Conservation (phyloP, 495 filamentous ascomycete genomes). For the Penicillium silybi region DNA sequence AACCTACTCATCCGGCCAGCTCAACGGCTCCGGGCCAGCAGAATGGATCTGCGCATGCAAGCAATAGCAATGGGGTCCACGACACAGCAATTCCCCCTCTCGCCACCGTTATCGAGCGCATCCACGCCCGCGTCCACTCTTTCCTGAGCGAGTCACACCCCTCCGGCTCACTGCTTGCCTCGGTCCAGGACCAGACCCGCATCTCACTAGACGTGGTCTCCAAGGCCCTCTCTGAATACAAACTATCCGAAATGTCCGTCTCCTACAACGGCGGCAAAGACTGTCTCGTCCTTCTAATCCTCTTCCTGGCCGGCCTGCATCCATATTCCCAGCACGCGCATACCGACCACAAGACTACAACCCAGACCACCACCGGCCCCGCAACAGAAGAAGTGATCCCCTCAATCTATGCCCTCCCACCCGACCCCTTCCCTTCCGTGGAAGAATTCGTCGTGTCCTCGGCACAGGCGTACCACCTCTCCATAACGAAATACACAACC, state of each 20-base stretch:
- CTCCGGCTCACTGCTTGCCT: conserved; percentile 51
- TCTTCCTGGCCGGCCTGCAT: conserved; percentile 71
- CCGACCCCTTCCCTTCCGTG: conserved; percentile 77
- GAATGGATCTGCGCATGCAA: conserved; percentile 6
- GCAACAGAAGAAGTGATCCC: conserved; percentile 44
- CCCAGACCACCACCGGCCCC: background rate
- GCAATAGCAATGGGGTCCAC: conserved; percentile 1
- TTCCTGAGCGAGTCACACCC: conserved; percentile 64
- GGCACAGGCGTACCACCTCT: conserved; percentile 63
- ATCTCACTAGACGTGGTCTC: conserved; percentile 66
- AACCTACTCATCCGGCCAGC: conserved; percentile 1
- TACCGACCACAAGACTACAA: background rate
- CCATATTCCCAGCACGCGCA: conserved; percentile 13
- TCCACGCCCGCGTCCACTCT: conserved; percentile 59
- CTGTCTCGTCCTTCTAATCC: conserved; percentile 87
- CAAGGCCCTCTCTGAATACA: conserved; percentile 67
- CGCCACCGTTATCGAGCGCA: conserved; percentile 50
- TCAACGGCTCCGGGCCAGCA: conserved; percentile 4
- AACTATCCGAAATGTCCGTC: conserved; percentile 73
- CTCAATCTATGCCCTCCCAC: conserved; percentile 81
- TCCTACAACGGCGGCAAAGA: conserved; percentile 99
- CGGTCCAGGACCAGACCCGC: conserved; percentile 69
- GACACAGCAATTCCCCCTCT: conserved; percentile 20
- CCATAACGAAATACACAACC: conserved; percentile 70
- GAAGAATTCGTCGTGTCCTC: conserved; percentile 75